These are phyloP conservation scores for Hordeum pubiflorum DNA, from an alignment of 202 grass and related monocot genomes.

Conservation along the genomic window DNA sequence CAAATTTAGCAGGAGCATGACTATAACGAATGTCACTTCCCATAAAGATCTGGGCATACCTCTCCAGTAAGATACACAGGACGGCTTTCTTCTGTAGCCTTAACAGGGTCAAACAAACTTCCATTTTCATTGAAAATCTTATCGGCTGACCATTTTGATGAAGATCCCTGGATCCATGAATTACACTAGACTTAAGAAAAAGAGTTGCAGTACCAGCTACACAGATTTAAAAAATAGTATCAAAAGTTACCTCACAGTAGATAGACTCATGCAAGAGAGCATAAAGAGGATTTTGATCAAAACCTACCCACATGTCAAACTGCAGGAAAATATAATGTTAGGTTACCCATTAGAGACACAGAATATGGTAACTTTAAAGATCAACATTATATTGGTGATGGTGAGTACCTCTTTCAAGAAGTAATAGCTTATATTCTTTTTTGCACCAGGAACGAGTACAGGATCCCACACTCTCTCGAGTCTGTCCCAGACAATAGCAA, in stretches of 20 bases:
- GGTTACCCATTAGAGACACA: neutral
- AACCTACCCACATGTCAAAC: conserved; percentile 84
- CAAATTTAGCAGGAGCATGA: neutral
- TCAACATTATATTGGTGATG: neutral
- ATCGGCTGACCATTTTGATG: conserved; percentile 84
- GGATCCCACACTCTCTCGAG: conserved; percentile 97
- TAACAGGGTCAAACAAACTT: conserved; percentile 74
- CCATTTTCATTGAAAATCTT: conserved; percentile 50
- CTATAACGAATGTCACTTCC: neutral
- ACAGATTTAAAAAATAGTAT: neutral
- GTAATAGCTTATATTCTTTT: conserved; percentile 72
- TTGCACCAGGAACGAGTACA: conserved; percentile 63
- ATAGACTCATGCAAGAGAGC: conserved; percentile 87
- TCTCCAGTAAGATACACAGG: conserved; percentile 91
- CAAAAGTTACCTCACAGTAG: conserved; percentile 61
- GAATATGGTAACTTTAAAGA: neutral
- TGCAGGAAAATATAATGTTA: conserved; percentile 34
- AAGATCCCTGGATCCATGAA: conserved; percentile 48
- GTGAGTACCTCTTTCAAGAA: conserved; percentile 78
- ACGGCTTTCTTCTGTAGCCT: conserved; percentile 60
- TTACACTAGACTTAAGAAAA: neutral
- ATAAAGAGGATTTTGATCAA: conserved; percentile 88
- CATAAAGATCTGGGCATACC: conserved; percentile 36
- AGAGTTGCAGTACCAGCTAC: neutral
- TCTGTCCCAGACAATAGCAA: conserved; percentile 35